Evolutionary conservation across 1,284 basidiomycete genomes (phyloP).

Genomic region (Pseudozyma hubeiensis): DNA sequence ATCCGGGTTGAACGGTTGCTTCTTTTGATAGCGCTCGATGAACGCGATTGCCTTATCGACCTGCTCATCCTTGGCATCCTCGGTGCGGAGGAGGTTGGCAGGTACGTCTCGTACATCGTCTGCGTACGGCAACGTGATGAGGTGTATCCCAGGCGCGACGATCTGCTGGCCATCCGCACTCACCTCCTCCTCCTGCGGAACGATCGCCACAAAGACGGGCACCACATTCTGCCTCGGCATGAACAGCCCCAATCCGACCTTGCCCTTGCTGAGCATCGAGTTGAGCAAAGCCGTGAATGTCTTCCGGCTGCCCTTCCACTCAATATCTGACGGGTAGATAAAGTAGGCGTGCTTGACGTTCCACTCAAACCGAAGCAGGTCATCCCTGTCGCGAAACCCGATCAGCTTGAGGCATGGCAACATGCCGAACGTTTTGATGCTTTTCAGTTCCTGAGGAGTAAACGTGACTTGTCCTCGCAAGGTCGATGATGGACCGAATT

Average conservation of each 20-base stretch:
- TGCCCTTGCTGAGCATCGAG: slow-evolving; percentile 83
- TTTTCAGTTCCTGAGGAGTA: slow-evolving; percentile 82
- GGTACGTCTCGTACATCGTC: slow-evolving; percentile 90
- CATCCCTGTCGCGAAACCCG: slow-evolving; percentile 79
- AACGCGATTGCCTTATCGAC: slow-evolving; percentile 78
- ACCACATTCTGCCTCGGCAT: slow-evolving; percentile 79
- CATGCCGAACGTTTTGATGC: slow-evolving; percentile 74
- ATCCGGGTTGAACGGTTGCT: slow-evolving; percentile 84
- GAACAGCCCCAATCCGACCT: slow-evolving; percentile 82
- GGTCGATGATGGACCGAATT: slow-evolving; percentile 56
- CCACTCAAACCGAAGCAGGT: slow-evolving; percentile 80
- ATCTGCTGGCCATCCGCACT: slow-evolving; percentile 76
- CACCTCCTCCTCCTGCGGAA: slow-evolving; percentile 82
- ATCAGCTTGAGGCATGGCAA: slow-evolving; percentile 81
- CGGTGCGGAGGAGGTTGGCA: slow-evolving; percentile 48
- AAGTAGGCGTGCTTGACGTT: slow-evolving; percentile 92
- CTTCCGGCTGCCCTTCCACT: slow-evolving; percentile 88
- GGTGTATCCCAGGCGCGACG: slow-evolving; percentile 89
- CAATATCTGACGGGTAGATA: slow-evolving; percentile 91
- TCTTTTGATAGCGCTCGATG: slow-evolving; percentile 83
- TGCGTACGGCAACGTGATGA: slow-evolving; percentile 89
- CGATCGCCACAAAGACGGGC: slow-evolving; percentile 84
- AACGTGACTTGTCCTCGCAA: slow-evolving; percentile 78
- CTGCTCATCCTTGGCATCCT: slow-evolving; percentile 77
- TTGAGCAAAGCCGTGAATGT: slow-evolving; percentile 88